Base-by-base conservation (phyloP, 805 yeast genomes). In the Metschnikowia bowlesiae region DNA sequence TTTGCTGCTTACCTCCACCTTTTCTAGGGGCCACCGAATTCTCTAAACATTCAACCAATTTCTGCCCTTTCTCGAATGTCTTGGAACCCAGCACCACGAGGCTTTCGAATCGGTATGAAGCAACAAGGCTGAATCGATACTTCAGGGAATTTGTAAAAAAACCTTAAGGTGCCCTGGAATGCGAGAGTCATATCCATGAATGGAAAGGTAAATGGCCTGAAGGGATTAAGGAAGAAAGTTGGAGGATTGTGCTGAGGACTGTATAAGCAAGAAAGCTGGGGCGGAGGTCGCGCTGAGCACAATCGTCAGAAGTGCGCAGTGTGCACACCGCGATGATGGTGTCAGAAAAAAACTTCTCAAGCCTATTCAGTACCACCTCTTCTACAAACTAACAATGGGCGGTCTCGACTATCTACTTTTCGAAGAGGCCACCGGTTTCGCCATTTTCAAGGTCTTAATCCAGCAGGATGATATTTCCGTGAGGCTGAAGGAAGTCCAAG, bases 381-480 rank as follows among this genome's bases (percentile, higher is more conserved):
- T 39, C 39, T 39, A 46, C 47, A 46, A 39, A 49, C 49, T 43
- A 43, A 53, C 37, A 40, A 79, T 79, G 88, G 89, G 85, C 61
- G 84, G 84, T 64, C 68, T 90, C 71, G 96, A 94, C 74, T 94
- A 83, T 75, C 83, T 94, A 69, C 85, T 94, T 65, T 92, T 87
- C 71, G 99, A 94, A 79, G 98, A 94, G 79, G 96, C 99, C 53
- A 90, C 98, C 48, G 99, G 99, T 61, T 94, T 92, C 70, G 98
- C 96, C 59, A 79, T 94, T 66, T 94, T 92, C 83, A 88, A 92
- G 72, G 97, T 94, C 54, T 82, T 84, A 62, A 77, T 89, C 58
- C 96, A 90, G 74, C 96, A 92, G 68, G 99, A 94, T 74, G 90
- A 88, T 66, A 83, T 94, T 59, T 96, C 97, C 46, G 79, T 96